Conservation (phyloP, 2,329 filamentous ascomycete genomes). For the Penicillium fuscoglaucum region DNA sequence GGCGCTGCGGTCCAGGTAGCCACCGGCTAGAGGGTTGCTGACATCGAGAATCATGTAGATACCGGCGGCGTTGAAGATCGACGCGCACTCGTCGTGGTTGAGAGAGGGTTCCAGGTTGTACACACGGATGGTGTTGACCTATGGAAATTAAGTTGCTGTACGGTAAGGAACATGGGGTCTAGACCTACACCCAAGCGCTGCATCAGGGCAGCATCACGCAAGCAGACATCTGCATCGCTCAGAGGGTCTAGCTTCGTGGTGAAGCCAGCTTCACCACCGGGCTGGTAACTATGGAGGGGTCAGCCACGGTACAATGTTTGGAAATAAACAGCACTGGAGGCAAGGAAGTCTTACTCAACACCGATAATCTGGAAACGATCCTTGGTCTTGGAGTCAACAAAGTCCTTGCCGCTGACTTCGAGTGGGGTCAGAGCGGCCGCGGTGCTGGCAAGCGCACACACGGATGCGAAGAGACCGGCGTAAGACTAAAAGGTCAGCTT, state of each 20-base stretch:
- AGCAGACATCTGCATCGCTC: slow-evolving; percentile 57
- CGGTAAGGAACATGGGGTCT: neutral
- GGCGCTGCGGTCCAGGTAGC: slow-evolving; percentile 57
- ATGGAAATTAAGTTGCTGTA: slow-evolving; percentile 12
- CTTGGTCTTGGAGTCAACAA: slow-evolving; percentile 59
- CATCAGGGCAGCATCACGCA: slow-evolving; percentile 64
- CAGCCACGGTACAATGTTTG: neutral
- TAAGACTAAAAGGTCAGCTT: slow-evolving; percentile 26
- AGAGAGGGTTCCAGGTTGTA: slow-evolving; percentile 63
- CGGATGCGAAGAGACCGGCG: slow-evolving; percentile 40
- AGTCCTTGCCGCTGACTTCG: slow-evolving; percentile 59
- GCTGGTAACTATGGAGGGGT: slow-evolving; percentile 55
- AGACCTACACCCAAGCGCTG: slow-evolving; percentile 58
- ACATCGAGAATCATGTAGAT: slow-evolving; percentile 68
- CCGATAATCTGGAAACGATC: slow-evolving; percentile 63
- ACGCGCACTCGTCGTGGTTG: slow-evolving; percentile 63
- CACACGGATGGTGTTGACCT: slow-evolving; percentile 64
- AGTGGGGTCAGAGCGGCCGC: slow-evolving; percentile 57
- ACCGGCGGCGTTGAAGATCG: slow-evolving; percentile 65
- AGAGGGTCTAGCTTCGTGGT: slow-evolving; percentile 57
- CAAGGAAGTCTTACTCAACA: slow-evolving; percentile 53
- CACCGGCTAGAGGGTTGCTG: slow-evolving; percentile 59
- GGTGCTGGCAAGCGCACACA: slow-evolving; percentile 47
- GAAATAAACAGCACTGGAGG: neutral
- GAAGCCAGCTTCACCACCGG: slow-evolving; percentile 61